Base-by-base conservation (phyloP, 306 rosid species). In the Fragaria iinumae region DNA sequence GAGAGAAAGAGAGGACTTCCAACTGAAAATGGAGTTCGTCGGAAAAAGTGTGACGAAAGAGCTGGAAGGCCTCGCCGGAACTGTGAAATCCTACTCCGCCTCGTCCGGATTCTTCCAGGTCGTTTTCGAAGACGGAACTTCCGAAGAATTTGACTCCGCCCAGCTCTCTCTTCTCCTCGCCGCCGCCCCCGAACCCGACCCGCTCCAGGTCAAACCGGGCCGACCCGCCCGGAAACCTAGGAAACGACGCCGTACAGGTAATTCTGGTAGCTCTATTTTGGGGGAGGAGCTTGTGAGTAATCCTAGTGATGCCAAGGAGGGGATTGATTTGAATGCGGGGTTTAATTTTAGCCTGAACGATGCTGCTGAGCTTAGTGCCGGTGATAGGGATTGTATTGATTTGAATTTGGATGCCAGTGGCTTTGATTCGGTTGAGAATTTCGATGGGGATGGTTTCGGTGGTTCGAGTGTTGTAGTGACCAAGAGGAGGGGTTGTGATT, bases 321-420 rank as follows among this genome's bases (percentile, higher is more conserved):
- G 47, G 32, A 41, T 92, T 86, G 97, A 92, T 88, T 92, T 88
- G 56, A 80, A 90, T 86, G 69, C 69, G 11, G 45, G 25, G 25
- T 38, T 38, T 65, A 65, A 65, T 65, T 13, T 62, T 62, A 62
- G 67, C 43, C 64, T 83, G 79, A 85, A 83, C 63, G 86, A 79
- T 74, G 86, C 4, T 79, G 77, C 39, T 55, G 65, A 72, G 64
- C 73, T 55, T 2, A 74, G 62, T 77, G 77, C 41, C 43, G 63
- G 65, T 27, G 20, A 14, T 16, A 74, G 32, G 84, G 96, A 86
- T 67, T 78, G 87, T 55, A 86, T 95, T 76, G 99, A 95, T 81
- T 87, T 95, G 84, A 95, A 95, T 81, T 82, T 92, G 87, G 97
- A 83, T 73, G 96, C 74, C 23, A 82, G 27, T 86, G 82, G 76